Conservation (phyloP, 139 green algal species). For the Coccomyxa sp. region DNA sequence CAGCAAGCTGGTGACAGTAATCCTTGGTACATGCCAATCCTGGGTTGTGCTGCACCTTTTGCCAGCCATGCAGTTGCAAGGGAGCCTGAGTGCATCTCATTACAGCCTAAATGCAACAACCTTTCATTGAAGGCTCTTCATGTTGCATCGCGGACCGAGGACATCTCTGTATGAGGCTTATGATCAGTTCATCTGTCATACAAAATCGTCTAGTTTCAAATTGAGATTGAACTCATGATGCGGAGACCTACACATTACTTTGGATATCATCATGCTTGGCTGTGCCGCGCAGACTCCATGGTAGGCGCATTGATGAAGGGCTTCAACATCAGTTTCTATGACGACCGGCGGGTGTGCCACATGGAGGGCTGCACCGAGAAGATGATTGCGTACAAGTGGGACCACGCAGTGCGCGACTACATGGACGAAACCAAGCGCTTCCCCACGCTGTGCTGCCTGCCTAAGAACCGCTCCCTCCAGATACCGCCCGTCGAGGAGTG, state of each 20-base stretch:
- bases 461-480: not conserved
- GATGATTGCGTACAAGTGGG: constrained; percentile 2
- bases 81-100: too few species aligned
- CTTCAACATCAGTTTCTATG: not conserved
- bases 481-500: not conserved
- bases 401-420: constrained; percentile 2
- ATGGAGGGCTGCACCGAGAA: not conserved
- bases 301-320: not conserved
- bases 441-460: constrained; percentile 3
- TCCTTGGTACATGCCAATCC: too few species aligned
- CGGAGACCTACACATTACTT: not conserved
- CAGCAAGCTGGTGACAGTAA: too few species aligned
- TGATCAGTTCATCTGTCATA: too few species aligned
- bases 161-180: too few species aligned
- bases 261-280: not conserved
- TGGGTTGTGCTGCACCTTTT: too few species aligned
- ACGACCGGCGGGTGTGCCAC: constrained; percentile 1
- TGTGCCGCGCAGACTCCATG: constrained; percentile 1
- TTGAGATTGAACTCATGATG: too few species aligned
- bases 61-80: too few species aligned
- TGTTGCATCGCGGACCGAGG: too few species aligned
- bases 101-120: too few species aligned
- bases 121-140: too few species aligned
- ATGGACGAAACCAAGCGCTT: not conserved
- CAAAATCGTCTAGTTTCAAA: too few species aligned